Conservation (phyloP, 306 rosid genomes). For the Senna siamea region DNA sequence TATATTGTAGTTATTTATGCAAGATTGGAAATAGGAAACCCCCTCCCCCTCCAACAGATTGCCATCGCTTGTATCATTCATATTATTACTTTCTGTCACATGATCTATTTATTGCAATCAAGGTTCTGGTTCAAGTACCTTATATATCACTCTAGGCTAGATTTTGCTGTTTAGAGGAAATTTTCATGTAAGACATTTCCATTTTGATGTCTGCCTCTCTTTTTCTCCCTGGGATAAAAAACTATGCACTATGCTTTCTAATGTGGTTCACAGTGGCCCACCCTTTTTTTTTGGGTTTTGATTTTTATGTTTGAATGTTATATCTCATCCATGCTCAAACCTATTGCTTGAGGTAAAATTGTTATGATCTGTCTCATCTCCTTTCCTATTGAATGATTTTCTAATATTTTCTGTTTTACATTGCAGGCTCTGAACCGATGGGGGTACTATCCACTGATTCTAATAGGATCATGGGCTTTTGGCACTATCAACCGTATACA, state of each 20-base stretch:
- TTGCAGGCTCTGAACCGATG: conserved; percentile 88
- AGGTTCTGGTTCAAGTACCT: not conserved
- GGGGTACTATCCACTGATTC: conserved; percentile 95
- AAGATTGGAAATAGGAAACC: conserved; percentile 10
- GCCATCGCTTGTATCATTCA: not conserved
- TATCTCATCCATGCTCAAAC: not conserved
- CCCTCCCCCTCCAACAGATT: not conserved
- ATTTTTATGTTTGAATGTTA: not conserved
- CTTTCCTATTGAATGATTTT: conserved; percentile 20
- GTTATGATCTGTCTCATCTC: conserved; percentile 24
- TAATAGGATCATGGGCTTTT: conserved; percentile 92
- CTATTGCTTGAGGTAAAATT: not conserved
- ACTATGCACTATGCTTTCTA: not conserved
- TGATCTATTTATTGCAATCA: not conserved
- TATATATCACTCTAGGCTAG: not conserved
- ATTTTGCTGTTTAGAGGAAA: not conserved
- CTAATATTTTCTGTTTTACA: conserved; percentile 24
- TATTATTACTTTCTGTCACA: not conserved
- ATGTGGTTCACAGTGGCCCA: not conserved
- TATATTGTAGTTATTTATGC: conserved; percentile 21
- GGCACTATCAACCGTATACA: conserved; percentile 91
- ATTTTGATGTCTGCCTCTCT: not conserved
- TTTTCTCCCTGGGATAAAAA: not conserved
- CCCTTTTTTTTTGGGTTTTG: not conserved
- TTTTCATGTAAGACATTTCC: not conserved